phyloP scores from a whole-genome alignment of 2,329 filamentous ascomycete species.

The Colletotrichum sp. region DNA sequence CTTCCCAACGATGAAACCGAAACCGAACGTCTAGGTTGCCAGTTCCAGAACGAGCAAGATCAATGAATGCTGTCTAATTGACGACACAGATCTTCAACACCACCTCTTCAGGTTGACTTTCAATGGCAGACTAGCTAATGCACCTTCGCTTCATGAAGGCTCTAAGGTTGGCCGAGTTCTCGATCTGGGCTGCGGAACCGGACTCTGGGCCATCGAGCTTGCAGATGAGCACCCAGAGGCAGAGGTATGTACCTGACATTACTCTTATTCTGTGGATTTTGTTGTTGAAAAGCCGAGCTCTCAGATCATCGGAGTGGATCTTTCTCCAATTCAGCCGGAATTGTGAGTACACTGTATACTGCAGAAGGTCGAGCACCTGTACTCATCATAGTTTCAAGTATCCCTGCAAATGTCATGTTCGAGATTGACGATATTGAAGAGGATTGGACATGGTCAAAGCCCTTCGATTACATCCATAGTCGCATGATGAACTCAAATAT shows the following conservation, averaged over 20 bases:
- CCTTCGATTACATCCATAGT: conserved; percentile 37
- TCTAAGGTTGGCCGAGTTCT: conserved; percentile 25
- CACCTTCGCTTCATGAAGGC: conserved; percentile 23
- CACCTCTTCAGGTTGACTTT: conserved; percentile 36
- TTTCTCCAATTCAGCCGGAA: conserved; percentile 23
- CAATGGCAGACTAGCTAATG: conserved; percentile 32
- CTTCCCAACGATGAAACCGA: conserved; percentile 30
- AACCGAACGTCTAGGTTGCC: conserved; percentile 28
- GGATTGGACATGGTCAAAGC: conserved; percentile 33
- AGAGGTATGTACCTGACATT: conserved; percentile 23
- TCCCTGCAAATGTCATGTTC: conserved; percentile 36
- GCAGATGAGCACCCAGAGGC: conserved; percentile 34
- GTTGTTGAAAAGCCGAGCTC: neutral
- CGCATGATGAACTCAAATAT: conserved; percentile 18
- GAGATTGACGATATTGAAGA: conserved; percentile 41
- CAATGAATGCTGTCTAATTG: neutral
- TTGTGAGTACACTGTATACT: conserved; percentile 21
- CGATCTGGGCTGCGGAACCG: conserved; percentile 6
- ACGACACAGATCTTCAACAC: conserved; percentile 36
- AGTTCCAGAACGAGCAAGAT: neutral
- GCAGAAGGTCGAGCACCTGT: neutral
- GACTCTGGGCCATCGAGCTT: neutral
- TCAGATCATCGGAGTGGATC: conserved; percentile 25
- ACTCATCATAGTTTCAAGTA: neutral
- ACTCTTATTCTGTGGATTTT: neutral